These are phyloP conservation scores for Cubamyces sp. DNA, from an alignment of 768 basidiomycete species.

Conservation along the genomic window DNA sequence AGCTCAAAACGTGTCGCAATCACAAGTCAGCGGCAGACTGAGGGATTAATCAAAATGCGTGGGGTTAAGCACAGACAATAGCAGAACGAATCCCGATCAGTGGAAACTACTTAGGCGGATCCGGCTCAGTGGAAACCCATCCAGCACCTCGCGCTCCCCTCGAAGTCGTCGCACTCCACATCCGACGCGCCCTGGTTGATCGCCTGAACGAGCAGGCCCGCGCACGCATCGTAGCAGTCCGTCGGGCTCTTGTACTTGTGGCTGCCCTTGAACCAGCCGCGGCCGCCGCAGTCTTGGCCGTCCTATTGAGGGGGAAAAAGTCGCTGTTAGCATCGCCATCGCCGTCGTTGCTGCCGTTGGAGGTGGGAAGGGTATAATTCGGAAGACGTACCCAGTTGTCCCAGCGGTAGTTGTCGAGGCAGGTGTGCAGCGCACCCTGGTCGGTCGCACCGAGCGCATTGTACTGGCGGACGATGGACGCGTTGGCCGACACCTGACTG, in stretches of 20 bases:
- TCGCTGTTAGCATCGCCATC: background rate
- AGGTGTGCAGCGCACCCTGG: background rate
- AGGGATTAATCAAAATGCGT: too few species aligned
- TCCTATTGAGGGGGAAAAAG: background rate
- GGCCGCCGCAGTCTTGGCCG: background rate
- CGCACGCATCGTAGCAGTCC: background rate
- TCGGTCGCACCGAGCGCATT: background rate
- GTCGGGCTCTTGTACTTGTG: background rate
- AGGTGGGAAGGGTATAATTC: too few species aligned
- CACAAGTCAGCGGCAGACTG: too few species aligned
- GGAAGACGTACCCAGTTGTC: background rate
- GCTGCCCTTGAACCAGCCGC: conserved; percentile 3
- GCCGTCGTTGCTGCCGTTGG: too few species aligned
- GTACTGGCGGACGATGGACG: background rate
- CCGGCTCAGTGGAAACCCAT: background rate
- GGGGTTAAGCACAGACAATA: too few species aligned
- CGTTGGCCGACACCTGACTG: background rate
- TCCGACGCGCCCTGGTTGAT: background rate
- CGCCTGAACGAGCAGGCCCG: background rate
- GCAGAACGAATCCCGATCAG: too few species aligned
- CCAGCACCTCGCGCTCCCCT: background rate
- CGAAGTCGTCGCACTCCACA: background rate
- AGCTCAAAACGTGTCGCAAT: too few species aligned
- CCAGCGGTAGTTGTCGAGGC: background rate
- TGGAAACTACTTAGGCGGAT: too few species aligned